Base-by-base conservation (phyloP, 331 rosid species). In the Phaseolus coccineus region DNA sequence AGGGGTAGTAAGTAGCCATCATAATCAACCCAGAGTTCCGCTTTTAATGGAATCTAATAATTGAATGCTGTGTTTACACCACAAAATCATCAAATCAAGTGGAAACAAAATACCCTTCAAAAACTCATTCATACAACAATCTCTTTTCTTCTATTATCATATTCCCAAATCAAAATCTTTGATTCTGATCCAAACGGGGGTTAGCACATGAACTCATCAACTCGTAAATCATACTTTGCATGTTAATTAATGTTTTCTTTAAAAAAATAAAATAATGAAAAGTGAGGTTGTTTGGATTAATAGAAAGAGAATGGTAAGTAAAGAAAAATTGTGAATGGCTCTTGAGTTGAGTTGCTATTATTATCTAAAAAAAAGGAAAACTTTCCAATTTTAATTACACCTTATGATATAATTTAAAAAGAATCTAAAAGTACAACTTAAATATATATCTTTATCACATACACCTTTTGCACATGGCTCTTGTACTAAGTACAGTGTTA, bases 61-160 rank as follows among this genome's bases (percentile, higher is more conserved):
- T 82, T 47, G 55, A 77, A 28, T 39, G 42, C 6, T 14, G 81
- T 52, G 81, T 82, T 82, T 77, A 39, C 78, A 77, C 79, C 66
- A 22, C 13, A 8, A 53, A 19, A 19, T 19, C 22, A 19, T 19
- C 22, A 19, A 19, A 19, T 19, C 22, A 19, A 19, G 22, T 19
- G 22, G 22, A 19, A 19, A 19, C 22, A 19, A 19, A 50, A 68
- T 79, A 55, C 37, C 68, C 42, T 10, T 58, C 3, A 8, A 56
- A 56, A 22, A 22, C 12, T 22, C 14, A 19, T 56, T 19, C 22
- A 19, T 19, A 19, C 22, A 19, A 19, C 22, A 19, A 19, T 4
- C 22, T 22, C 1, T 19, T 24, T 25, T 57, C 9, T 55, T 24
- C 28, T 4, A 27, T 27, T 58, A 27, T 33, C 4, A 25, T 25